Conservation (phyloP, 169 alveolate species). For the Babesia bovis region DNA sequence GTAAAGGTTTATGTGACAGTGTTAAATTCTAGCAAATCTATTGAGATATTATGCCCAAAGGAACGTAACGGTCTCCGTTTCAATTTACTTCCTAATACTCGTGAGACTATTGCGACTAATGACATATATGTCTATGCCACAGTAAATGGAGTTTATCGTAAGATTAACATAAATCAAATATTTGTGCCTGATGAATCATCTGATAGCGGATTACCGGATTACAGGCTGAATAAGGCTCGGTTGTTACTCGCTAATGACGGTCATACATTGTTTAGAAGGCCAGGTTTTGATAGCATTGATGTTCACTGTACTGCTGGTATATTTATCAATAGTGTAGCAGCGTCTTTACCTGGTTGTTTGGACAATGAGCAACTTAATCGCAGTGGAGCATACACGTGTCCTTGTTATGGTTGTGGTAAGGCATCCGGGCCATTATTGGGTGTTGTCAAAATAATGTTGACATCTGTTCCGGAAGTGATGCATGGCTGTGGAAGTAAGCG, state of each 20-base stretch:
- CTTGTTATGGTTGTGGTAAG: not conserved
- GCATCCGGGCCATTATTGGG: slow-evolving; percentile 10
- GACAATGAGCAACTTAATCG: not conserved
- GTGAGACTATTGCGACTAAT: not conserved
- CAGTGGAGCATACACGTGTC: not conserved
- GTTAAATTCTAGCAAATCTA: not conserved
- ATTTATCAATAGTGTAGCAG: not conserved
- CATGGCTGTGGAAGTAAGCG: slow-evolving; percentile 25
- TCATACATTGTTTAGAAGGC: not conserved
- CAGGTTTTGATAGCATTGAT: not conserved
- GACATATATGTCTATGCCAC: slow-evolving; percentile 3
- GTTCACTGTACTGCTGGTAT: not conserved
- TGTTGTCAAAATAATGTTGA: slow-evolving; percentile 5
- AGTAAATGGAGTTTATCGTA: not conserved
- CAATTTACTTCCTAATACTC: slow-evolving; percentile 1
- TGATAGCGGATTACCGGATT: not conserved
- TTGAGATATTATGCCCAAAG: slow-evolving; percentile 11
- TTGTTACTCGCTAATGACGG: not conserved
- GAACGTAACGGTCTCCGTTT: not conserved
- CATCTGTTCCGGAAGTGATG: not conserved
- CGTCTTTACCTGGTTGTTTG: not conserved
- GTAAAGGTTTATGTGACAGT: not conserved
- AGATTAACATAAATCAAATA: not conserved
- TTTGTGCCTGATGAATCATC: not conserved
- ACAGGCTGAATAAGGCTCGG: not conserved